Percentiles rank a stretch among this genome's conserved stretches.
Conservation (phyloP, 495 filamentous ascomycete genomes). For the Daldinia concentrica region DNA sequence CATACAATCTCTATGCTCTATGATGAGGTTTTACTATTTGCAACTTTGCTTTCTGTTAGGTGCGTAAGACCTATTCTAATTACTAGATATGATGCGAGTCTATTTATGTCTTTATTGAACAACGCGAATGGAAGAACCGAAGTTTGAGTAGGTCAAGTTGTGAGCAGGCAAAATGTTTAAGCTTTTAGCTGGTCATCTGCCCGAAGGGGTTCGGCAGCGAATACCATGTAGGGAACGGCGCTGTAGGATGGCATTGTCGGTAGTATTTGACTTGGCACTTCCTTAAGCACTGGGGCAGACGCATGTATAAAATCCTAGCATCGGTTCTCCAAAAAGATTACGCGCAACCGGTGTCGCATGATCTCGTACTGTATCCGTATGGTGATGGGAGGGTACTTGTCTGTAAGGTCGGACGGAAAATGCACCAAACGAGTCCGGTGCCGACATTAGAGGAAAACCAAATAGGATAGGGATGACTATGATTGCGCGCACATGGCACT, state of each 20-base stretch:
- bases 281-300: constrained; percentile 6
- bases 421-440: constrained; percentile 31
- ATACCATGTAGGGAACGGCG: constrained; percentile 10
- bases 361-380: constrained; percentile 5
- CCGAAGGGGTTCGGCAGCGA: constrained; percentile 14
- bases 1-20: not conserved
- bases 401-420: constrained; percentile 26
- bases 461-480: constrained; percentile 30
- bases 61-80: not conserved
- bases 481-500: constrained; percentile 39
- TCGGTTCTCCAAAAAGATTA: not conserved
- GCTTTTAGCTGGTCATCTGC: not conserved
- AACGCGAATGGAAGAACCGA: not conserved
- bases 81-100: not conserved
- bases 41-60: not conserved
- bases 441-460: constrained; percentile 18
- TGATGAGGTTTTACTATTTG: not conserved
- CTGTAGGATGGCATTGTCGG: constrained; percentile 22
- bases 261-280: constrained; percentile 21
- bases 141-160: not conserved
- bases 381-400: constrained; percentile 1
- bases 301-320: not conserved
- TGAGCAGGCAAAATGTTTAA: not conserved
- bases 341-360: constrained; percentile 15
- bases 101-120: not conserved